phyloP scores from a whole-genome alignment of 2,329 filamentous ascomycete genomes.

The Penicillium sp. region DNA sequence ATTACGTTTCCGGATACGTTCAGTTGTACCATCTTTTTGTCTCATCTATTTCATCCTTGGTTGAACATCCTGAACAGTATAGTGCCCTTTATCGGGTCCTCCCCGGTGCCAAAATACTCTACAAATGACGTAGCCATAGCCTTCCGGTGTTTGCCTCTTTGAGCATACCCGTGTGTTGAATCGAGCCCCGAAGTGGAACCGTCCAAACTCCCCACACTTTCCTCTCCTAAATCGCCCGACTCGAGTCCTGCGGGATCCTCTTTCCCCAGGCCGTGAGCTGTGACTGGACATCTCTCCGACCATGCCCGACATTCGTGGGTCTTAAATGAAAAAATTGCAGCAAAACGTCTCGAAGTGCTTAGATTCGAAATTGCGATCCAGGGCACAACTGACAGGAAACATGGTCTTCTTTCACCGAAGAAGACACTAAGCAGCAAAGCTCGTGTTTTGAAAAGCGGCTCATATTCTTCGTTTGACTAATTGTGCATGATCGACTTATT shows the following conservation, averaged over 20 bases:
- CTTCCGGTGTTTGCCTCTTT: not conserved
- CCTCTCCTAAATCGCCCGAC: slow-evolving; percentile 25
- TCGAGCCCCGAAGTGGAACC: slow-evolving; percentile 8
- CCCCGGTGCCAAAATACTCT: not conserved
- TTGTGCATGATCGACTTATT: not conserved
- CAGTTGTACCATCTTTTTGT: not conserved
- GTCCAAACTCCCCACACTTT: slow-evolving; percentile 10
- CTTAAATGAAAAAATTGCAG: slow-evolving; percentile 2
- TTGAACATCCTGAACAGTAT: not conserved
- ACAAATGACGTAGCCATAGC: not conserved
- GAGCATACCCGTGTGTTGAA: not conserved
- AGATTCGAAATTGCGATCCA: not conserved
- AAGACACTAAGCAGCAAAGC: not conserved
- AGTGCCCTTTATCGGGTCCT: not conserved
- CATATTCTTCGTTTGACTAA: not conserved
- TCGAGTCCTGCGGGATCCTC: not conserved
- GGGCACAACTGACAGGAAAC: slow-evolving; percentile 1
- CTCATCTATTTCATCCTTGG: not conserved
- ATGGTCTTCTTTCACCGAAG: slow-evolving; percentile 1
- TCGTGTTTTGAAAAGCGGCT: not conserved
- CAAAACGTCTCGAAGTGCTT: not conserved
- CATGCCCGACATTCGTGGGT: slow-evolving; percentile 18
- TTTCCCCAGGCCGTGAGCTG: slow-evolving; percentile 4
- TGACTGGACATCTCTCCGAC: slow-evolving; percentile 15
- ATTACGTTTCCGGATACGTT: not conserved